Base-by-base conservation (phyloP, 805 yeast genomes). In the Cyberlindnera euphorbiae region DNA sequence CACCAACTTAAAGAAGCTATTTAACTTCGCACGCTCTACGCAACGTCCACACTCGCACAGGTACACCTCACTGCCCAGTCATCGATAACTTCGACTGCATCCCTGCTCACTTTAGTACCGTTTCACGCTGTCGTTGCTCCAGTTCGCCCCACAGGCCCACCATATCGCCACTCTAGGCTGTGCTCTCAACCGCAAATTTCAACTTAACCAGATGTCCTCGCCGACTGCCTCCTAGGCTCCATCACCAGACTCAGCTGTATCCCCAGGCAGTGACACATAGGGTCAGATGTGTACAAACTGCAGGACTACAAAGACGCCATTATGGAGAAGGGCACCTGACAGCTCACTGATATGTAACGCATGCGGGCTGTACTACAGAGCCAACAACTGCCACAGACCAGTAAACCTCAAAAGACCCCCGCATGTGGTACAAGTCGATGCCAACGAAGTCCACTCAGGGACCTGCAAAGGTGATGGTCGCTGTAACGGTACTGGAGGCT, bases 261-360 rank as follows among this genome's bases (percentile, higher is more conserved):
- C 46, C 9, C 29, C 41, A n/a, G 21, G 17, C 12, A 24, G 18
- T 5, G 24, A 26, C 21, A 8, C 32, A 5, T 39, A 45, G 14
- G 47, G 44, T 4, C 55, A 52, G 18, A 27, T 38, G 12, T 89
- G 97, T 60, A 76, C 95, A 7, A 90, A 89, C 60, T 89, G 97
- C 59, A 78, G 77, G 39, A 90, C 97, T 0, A 75, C 72, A 41
- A 87, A 89, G 6, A 89, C 97, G 0, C 97, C 97, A 2, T 61
- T 89, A 19, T 89, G 97, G 97, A 67, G 97, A 46, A 69, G 96
- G 35, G 85, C 87, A 47, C 86, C 94, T 0, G 82, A 80, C 42
- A 97, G 97, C 1, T 77, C 82, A 47, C 89, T 96, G 0, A 67
- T 90, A 42, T 89, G 97, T 60, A 89, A 89, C 58, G 97, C 97